Percentiles rank a stretch among this genome's conserved stretches.
These are phyloP conservation scores for Cinchona pubescens DNA, from an alignment of 257 asterid genomes.

Conservation along the genomic window DNA sequence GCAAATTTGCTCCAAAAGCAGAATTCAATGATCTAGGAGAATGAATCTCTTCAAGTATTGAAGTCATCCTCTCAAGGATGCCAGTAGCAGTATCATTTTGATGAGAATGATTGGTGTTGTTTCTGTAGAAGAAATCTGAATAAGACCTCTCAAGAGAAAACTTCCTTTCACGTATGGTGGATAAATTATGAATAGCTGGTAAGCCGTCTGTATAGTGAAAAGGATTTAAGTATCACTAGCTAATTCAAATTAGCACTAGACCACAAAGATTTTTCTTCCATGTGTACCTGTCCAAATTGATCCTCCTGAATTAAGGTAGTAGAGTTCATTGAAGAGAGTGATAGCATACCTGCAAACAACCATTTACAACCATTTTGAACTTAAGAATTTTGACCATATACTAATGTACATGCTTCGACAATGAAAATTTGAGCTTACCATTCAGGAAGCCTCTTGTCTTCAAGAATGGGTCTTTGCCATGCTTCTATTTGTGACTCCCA, in stretches of 20 bases:
- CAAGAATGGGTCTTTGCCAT: conserved; percentile 93
- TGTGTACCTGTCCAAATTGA: conserved; percentile 92
- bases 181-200: conserved; percentile 61
- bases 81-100: conserved; percentile 57
- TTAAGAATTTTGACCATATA: conserved; percentile 17
- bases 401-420: conserved; percentile 18
- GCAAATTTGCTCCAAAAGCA: conserved; percentile 71
- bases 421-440: conserved; percentile 49
- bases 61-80: conserved; percentile 80
- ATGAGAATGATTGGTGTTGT: conserved; percentile 24
- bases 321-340: conserved; percentile 94
- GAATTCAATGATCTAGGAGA: conserved; percentile 57
- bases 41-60: conserved; percentile 57
- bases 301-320: conserved; percentile 89
- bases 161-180: conserved; percentile 48
- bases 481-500: conserved; percentile 94
- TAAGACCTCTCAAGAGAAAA: conserved; percentile 58
- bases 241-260: conserved; percentile 18
- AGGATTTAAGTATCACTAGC: not conserved
- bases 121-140: conserved; percentile 26
- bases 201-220: conserved; percentile 63
- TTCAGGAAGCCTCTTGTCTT: conserved; percentile 85
- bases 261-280: conserved; percentile 11
- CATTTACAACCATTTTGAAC: conserved; percentile 16
- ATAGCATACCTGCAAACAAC: conserved; percentile 70